Evolutionary conservation across 2,329 filamentous ascomycete species (phyloP), one percentile per base, ranked within the genome.

Genomic region (Phoma sp.): DNA sequence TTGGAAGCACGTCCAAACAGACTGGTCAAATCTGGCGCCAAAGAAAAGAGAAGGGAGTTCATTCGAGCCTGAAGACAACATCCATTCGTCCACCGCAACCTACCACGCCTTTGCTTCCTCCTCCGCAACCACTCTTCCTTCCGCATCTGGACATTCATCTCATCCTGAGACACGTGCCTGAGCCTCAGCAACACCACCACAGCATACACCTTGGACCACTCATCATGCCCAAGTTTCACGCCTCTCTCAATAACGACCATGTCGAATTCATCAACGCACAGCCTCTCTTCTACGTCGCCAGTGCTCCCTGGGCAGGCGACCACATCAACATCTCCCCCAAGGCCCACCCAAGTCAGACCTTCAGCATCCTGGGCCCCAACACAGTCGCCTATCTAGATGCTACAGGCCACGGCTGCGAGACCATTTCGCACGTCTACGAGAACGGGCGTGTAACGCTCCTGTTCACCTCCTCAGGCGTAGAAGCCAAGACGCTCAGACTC

Each of bases 281-380:
- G 65, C 84, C 87, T 51, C 77, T 93, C 65, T 92, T 92, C 81
- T 92, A 89, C 79, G 87, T 89, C 10, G 88, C 85, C 36, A 90
- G 88, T 13, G 88, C 90, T 0, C 88, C 89, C 0, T 81, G 86
- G 24, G 81, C 82, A n/a, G 87, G 84, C 19, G 75, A 78, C 1
- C 89, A 93, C 76, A 80, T 93, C 78, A 93, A 93, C 67, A 77
- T 92, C 51, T 92, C 89, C 0, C 88, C 90, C 43, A 92, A 93
- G 74, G 89, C 90, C 43, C 81, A 88, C 21, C 78, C 85, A 0
- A 79, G 82, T 17, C 77, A 82, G n/a, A 86, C 86, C 25, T 85
- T 90, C 65, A 80, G 84, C 29, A 78, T 90, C 48, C 77, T 89
- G 47, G 75, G 77, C 8, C 79, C 83, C 27, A 88, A 82, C 57